Conservation (phyloP, 2,329 filamentous ascomycete genomes). For the Alternaria incomplexa region DNA sequence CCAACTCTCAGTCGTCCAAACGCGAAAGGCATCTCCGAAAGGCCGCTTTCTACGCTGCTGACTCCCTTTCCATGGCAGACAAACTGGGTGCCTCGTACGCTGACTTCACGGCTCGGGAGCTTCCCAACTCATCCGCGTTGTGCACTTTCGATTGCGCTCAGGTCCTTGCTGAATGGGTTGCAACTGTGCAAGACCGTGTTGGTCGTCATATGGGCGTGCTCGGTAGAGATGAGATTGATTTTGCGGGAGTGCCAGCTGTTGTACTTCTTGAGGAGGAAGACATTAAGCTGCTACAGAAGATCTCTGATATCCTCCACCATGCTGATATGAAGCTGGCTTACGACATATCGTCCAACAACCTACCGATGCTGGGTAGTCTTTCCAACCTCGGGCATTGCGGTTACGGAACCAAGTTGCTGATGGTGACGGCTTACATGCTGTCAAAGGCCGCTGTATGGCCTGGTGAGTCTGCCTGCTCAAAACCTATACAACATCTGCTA, state of each 20-base stretch:
- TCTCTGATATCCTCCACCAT: constrained; percentile 76
- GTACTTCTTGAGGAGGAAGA: constrained; percentile 94
- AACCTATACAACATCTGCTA: constrained; percentile 22
- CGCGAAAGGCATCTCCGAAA: constrained; percentile 88
- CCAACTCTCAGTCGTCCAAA: constrained; percentile 63
- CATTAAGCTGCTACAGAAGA: constrained; percentile 80
- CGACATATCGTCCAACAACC: constrained; percentile 55
- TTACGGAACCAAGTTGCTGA: constrained; percentile 82
- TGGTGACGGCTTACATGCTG: constrained; percentile 84
- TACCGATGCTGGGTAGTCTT: constrained; percentile 59
- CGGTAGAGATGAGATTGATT: constrained; percentile 80
- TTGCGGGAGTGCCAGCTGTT: constrained; percentile 79
- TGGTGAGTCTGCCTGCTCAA: constrained; percentile 61
- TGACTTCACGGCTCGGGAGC: constrained; percentile 80
- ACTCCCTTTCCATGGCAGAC: constrained; percentile 87
- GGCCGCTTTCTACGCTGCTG: constrained; percentile 93
- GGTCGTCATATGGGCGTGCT: constrained; percentile 86
- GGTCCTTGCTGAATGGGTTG: constrained; percentile 92
- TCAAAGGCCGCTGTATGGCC: constrained; percentile 93
- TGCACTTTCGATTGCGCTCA: constrained; percentile 94
- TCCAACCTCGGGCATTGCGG: constrained; percentile 68
- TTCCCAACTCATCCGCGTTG: constrained; percentile 88
- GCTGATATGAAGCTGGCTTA: constrained; percentile 80
- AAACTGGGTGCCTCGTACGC: constrained; percentile 85
- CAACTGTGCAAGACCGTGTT: constrained; percentile 91